Percentiles rank a stretch among this genome's conserved stretches.
Conservation (phyloP, 805 yeast species). For the Wickerhamiella vanderwaltii region DNA sequence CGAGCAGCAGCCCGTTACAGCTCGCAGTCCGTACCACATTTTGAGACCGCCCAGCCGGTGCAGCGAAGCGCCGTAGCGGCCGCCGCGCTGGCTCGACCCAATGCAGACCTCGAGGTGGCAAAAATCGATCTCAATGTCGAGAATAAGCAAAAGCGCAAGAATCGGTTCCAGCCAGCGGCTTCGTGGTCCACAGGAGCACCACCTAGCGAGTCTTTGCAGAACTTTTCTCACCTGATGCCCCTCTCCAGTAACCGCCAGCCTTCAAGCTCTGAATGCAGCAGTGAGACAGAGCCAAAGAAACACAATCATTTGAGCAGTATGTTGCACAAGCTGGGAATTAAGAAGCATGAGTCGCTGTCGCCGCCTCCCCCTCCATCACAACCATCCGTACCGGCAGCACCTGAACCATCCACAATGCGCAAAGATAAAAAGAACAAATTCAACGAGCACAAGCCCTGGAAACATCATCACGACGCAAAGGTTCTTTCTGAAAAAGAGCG, state of each 20-base stretch:
- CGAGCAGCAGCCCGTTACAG: constrained; percentile 11
- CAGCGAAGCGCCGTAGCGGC: constrained; percentile 13
- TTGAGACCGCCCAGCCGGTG: constrained; percentile 14
- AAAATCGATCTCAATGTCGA: constrained; percentile 14
- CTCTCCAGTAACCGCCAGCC: constrained; percentile 4
- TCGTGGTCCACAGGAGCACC: constrained; percentile 17
- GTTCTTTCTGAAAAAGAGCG: constrained; percentile 45
- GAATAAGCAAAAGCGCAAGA: constrained; percentile 9
- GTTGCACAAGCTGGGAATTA: constrained; percentile 6
- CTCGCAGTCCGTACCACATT: constrained; percentile 16
- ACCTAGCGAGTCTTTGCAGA: constrained; percentile 8
- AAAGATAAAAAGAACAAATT: constrained; percentile 38
- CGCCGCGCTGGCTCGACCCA: constrained; percentile 17
- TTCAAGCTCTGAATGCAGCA: neutral
- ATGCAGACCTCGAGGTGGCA: constrained; percentile 17
- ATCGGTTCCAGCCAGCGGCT: constrained; percentile 17
- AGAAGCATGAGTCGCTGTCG: neutral
- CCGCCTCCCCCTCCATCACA: neutral
- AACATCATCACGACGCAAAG: constrained; percentile 53
- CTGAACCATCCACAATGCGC: constrained; percentile 20
- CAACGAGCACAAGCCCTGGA: constrained; percentile 91
- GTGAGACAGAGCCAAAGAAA: constrained; percentile 2
- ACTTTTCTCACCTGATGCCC: constrained; percentile 7
- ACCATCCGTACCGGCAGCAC: neutral
- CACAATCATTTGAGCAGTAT: neutral